Base-by-base conservation (phyloP, 2,329 filamentous ascomycete species). In the Scopulariopsis brevicaulis region DNA sequence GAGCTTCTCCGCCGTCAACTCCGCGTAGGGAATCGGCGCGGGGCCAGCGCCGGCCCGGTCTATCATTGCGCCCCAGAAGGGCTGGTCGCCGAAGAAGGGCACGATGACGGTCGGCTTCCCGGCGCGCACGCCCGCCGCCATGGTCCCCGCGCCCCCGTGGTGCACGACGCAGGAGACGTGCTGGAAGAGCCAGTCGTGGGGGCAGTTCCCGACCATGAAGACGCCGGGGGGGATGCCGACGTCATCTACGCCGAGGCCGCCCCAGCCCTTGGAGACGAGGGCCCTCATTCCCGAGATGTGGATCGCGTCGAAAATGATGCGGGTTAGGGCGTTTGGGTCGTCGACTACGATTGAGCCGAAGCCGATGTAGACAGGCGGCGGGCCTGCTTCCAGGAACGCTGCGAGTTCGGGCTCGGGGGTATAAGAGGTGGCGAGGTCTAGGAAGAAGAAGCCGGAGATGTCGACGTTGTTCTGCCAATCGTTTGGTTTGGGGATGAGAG, bases 181-280 rank as follows among this genome's bases (percentile, higher is more conserved):
- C 62, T 89, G 78, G 70, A 96, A 96, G 0, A 96, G 73, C 90
- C 90, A 96, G 71, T 96, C 91, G 62, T 96, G 91, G 1, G 90
- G 90, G 52, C 86, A 84, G 65, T 93, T 94, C 12, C 88, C 90
- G 43, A 96, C 77, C 83, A 95, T 90, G 67, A 89, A 90, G 1
- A 95, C 83, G 4, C 84, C 83, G 2, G 90, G 83, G 0, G 89
- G 89, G n/a, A 90, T 71, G 1, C 80, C 80, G 3, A 87, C 68
- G 35, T 83, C 76, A 64, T 90, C 87, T 0, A 82, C 86, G 34
- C 90, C 90, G 8, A 96, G 76, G 0, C 90, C 90, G 54, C 90
- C 90, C 91, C 90, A 96, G 18, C 90, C 91, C 66, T 93, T 91
- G 0, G 89, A 93, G 1, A 96, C 86, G 1, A 96, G 73, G 1